Base-by-base conservation (phyloP, 129 eudicot species). In the Sambucus nigra region DNA sequence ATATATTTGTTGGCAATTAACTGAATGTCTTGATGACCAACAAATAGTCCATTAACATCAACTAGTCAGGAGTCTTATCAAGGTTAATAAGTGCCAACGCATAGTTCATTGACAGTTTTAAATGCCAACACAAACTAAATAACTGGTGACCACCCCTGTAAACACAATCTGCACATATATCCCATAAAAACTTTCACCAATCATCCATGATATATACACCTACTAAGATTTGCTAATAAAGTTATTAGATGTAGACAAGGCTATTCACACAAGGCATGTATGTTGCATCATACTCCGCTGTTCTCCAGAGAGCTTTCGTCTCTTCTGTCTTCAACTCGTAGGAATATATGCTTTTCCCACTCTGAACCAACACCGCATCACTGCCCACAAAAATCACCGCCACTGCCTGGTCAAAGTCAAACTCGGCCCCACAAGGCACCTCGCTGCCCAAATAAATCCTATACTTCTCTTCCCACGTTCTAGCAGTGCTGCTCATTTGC, bases 201-300 rank as follows among this genome's bases (percentile, higher is more conserved):
- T n/a, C n/a, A n/a, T n/a, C n/a, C n/a, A n/a, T n/a, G n/a, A n/a
- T n/a, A n/a, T n/a, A n/a, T n/a, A n/a, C n/a, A n/a, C n/a, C n/a
- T n/a, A n/a, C n/a, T n/a, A n/a, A n/a, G n/a, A n/a, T n/a, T n/a
- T n/a, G n/a, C n/a, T n/a, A n/a, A n/a, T n/a, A n/a, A n/a, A n/a
- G 13, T 35, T 2, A 6, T 42, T 46, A 44, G 11, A 44, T 48
- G 52, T 44, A 65, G 21, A 57, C 85, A 16, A 82, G 75, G 73
- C 82, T 77, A 47, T 78, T 77, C 49, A 78, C 79, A 38, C 74
- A 77, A 12, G 85, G 76, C 17, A 77, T 12, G 14, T 23, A 55
- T 67, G 25, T 63, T 6, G 39, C 56, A 47, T 40, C 26, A 51
- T 14, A 20, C 46, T 11, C 48, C 0, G 63, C n/a, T 22, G 45